These are phyloP conservation scores for Clonostachys solani DNA, from an alignment of 2,329 filamentous ascomycete genomes.

Conservation along the genomic window DNA sequence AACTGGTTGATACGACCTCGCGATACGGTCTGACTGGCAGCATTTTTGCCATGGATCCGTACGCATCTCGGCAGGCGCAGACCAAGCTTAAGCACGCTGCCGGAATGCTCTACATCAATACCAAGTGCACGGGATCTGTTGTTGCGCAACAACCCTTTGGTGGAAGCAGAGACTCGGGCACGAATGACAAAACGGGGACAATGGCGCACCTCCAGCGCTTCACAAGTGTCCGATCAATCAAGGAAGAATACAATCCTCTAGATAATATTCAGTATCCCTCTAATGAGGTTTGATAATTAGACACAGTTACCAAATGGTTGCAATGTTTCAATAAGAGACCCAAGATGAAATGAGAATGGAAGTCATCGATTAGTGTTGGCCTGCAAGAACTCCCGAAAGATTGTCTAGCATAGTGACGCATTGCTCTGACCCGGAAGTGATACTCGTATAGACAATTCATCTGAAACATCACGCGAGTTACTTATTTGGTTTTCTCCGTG, in stretches of 20 bases:
- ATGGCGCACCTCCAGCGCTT: slow-evolving; percentile 43
- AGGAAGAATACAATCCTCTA: slow-evolving; percentile 30
- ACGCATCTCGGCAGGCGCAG: slow-evolving; percentile 43
- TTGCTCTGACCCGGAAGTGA: no score
- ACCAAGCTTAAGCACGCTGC: slow-evolving; percentile 46
- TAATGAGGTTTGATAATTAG: neutral
- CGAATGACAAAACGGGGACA: slow-evolving; percentile 54
- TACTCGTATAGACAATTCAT: no score
- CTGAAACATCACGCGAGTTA: no score
- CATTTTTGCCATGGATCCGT: slow-evolving; percentile 42
- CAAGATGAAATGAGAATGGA: no score
- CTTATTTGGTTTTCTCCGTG: no score
- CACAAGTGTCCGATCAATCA: slow-evolving; percentile 45
- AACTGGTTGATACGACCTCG: neutral
- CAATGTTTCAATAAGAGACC: no score
- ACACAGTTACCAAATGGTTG: neutral
- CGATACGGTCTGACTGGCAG: slow-evolving; percentile 33
- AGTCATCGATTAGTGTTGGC: no score
- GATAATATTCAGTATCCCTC: neutral
- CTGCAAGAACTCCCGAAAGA: no score
- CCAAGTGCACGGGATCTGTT: slow-evolving; percentile 51
- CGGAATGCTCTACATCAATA: slow-evolving; percentile 56
- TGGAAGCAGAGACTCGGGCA: slow-evolving; percentile 45
- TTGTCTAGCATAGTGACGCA: no score
- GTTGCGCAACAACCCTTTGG: slow-evolving; percentile 54